Evolutionary conservation across 129 eudicot genomes (phyloP), one percentile per base, ranked within the genome.

Genomic region (Ambrosia artemisiifolia): DNA sequence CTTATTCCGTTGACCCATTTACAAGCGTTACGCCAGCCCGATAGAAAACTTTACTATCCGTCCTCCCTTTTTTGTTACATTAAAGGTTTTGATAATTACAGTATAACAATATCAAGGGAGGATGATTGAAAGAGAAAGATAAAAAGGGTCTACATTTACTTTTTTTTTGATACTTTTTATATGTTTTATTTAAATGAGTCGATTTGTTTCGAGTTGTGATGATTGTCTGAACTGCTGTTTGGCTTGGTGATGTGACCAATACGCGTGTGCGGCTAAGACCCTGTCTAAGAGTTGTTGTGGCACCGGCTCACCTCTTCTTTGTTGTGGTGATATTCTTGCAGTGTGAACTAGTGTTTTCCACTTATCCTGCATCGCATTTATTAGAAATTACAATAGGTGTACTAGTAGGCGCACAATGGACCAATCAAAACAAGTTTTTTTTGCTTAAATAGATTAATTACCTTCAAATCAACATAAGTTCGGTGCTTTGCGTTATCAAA

Each of bases 281-380:
- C 99, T 49, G 74, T 95, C 97, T n/a, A 95, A 79, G 66, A 95
- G 96, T 73, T 95, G 96, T 30, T 95, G 97, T 11, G 99, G 99
- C 77, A 90, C 99, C 2, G 99, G 99, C 76, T 95, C 97, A 1
- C 99, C 99, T 78, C 99, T 84, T 76, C 99, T 91, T 72, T 95
- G 99, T 48, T 94, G 99, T 38, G 99, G 99, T 50, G 97, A 90
- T 56, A 94, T 94, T 81, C 91, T 90, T 60, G 99, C 97, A 0
- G 99, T 95, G 84, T 95, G 99, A 57, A 95, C 99, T 75, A 95
- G 69, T 13, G 99, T 94, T 80, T 94, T 94, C 99, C 99, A 94
- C 83, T 94, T 94, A 73, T 94, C 99, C 99, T 94, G 87, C 69
- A 72, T 6, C 72, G n/a, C n/a, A n/a, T n/a, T n/a, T n/a, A n/a